phyloP scores from a whole-genome alignment of 2,329 filamentous ascomycete species.

The Trichoderma koningii region DNA sequence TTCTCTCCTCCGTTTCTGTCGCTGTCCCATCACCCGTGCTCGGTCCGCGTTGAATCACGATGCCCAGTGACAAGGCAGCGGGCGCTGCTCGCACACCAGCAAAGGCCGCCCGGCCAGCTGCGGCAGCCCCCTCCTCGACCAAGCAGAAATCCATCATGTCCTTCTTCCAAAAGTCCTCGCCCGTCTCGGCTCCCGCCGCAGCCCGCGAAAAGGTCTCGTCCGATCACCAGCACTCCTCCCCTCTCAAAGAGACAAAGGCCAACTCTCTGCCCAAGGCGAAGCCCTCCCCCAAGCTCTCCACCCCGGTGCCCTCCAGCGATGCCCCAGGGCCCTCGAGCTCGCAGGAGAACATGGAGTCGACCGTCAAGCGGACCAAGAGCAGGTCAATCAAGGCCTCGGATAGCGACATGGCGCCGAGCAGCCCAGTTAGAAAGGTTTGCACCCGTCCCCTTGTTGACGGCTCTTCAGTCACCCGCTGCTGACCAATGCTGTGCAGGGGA shows the following conservation, averaged over 20 bases:
- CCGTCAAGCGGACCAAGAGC: not conserved
- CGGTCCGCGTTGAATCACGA: slow-evolving; percentile 29
- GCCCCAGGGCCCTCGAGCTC: slow-evolving; percentile 66
- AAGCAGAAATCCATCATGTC: slow-evolving; percentile 50
- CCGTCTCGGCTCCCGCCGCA: slow-evolving; percentile 40
- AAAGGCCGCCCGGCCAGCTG: slow-evolving; percentile 37
- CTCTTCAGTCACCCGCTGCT: not conserved
- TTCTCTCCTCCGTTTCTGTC: not conserved
- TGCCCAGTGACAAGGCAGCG: slow-evolving; percentile 37
- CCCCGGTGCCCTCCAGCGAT: slow-evolving; percentile 82
- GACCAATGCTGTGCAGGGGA: slow-evolving; percentile 43
- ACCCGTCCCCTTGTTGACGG: too few relatives aligned
- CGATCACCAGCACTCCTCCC: slow-evolving; percentile 38
- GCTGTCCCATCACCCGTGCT: slow-evolving; percentile 1
- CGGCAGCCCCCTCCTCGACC: slow-evolving; percentile 37
- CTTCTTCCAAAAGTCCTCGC: slow-evolving; percentile 49
- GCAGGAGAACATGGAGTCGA: slow-evolving; percentile 62
- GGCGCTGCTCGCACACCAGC: slow-evolving; percentile 40
- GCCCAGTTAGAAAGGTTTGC: slow-evolving; percentile 76
- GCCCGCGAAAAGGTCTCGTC: slow-evolving; percentile 40
- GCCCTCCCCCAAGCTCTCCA: slow-evolving; percentile 53
- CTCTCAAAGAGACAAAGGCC: slow-evolving; percentile 47
- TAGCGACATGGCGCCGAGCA: slow-evolving; percentile 55
- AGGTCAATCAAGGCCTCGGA: slow-evolving; percentile 26
- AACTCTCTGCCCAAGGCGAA: slow-evolving; percentile 48